phyloP scores from a whole-genome alignment of 1,139 yeast genomes.

The Pichia kudriavzevii region DNA sequence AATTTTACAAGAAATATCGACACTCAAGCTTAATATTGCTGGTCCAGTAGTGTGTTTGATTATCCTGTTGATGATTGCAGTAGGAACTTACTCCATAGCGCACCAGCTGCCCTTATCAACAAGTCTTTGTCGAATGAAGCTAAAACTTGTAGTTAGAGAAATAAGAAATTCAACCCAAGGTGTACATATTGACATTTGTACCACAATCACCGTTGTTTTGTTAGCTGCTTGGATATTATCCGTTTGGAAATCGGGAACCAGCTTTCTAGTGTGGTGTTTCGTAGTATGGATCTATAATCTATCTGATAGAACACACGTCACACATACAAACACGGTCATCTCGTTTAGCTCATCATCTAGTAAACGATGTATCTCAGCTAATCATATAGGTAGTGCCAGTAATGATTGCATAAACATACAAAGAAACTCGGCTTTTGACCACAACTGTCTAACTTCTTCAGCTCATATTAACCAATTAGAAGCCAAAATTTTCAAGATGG shows the following conservation, averaged over 20 bases:
- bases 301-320: neutral
- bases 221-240: conserved; percentile 11
- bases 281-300: conserved; percentile 13
- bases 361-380: too few species aligned
- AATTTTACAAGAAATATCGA: conserved; percentile 4
- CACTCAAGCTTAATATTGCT: neutral
- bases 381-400: too few species aligned
- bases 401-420: too few species aligned
- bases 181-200: conserved; percentile 9
- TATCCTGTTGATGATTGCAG: neutral
- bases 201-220: conserved; percentile 5
- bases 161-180: conserved; percentile 1
- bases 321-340: too few species aligned
- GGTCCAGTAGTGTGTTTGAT: neutral
- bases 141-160: conserved; percentile 1
- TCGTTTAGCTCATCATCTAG: too few species aligned
- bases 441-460: neutral
- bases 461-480: conserved; percentile 7
- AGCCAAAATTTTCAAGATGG: conserved; percentile 5
- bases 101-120: conserved; percentile 3
- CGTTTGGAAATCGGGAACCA: conserved; percentile 8
- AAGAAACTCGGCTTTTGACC: neutral
- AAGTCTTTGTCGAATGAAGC: conserved; percentile 2
- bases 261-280: conserved; percentile 10
- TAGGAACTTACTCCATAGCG: neutral